Conservation (phyloP, 2,329 filamentous ascomycete species). For the Lachnellula suecica region DNA sequence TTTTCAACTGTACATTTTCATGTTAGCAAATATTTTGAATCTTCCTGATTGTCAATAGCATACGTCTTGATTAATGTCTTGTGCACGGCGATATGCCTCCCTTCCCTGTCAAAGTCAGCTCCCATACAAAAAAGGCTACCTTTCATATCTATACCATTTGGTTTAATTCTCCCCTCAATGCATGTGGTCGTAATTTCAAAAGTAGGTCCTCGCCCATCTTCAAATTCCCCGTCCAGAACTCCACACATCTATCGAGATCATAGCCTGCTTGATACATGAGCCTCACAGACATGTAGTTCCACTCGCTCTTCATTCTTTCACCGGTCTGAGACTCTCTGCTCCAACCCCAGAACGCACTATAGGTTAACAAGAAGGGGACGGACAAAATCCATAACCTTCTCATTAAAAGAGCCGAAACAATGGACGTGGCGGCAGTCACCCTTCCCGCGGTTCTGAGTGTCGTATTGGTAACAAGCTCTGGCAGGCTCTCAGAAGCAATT, state of each 20-base stretch:
- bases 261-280: neutral
- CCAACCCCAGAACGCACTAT: neutral
- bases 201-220: neutral
- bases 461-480: neutral
- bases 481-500: neutral
- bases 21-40: neutral
- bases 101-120: neutral
- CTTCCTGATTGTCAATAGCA: neutral
- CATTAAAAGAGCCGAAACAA: neutral
- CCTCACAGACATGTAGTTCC: neutral
- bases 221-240: neutral
- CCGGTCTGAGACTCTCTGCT: neutral
- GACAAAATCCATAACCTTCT: neutral
- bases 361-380: too few species aligned
- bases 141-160: neutral
- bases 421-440: neutral
- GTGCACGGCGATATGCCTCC: neutral
- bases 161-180: neutral
- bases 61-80: neutral
- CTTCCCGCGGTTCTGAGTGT: neutral
- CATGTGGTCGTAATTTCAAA: neutral
- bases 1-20: neutral
- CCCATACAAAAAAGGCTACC: neutral
- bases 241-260: neutral
- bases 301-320: neutral